A percentile compares a stretch with the other conserved stretches of the same genome.
phyloP scores from a whole-genome alignment of 306 rosid species.

The Acacia crassicarpa region DNA sequence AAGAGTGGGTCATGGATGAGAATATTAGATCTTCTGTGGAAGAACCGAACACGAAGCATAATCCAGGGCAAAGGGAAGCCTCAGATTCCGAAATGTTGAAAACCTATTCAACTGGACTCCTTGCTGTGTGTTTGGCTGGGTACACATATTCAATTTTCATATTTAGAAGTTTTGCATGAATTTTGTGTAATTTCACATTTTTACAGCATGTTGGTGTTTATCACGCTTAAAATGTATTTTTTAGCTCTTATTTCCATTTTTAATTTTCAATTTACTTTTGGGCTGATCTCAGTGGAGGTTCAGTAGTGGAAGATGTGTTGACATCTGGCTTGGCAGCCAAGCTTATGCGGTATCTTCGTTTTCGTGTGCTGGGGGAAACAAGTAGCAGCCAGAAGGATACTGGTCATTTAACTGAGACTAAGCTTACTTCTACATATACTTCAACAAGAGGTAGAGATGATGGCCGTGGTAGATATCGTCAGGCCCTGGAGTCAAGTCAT shows the following conservation, averaged over 20 bases:
- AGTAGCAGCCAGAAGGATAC: slow-evolving; percentile 73
- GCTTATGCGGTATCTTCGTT: slow-evolving; percentile 94
- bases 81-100: slow-evolving; percentile 84
- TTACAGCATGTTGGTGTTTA: neutral
- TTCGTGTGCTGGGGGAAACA: slow-evolving; percentile 83
- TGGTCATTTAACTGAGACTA: slow-evolving; percentile 58
- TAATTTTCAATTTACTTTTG: slow-evolving; percentile 6
- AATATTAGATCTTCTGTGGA: slow-evolving; percentile 42
- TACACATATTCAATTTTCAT: slow-evolving; percentile 33
- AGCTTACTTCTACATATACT: slow-evolving; percentile 53
- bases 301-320: slow-evolving; percentile 89
- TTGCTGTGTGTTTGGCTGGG: slow-evolving; percentile 81
- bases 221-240: slow-evolving; percentile 15
- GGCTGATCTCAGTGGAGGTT: slow-evolving; percentile 61
- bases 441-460: slow-evolving; percentile 73
- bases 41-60: slow-evolving; percentile 62
- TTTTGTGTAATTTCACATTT: neutral
- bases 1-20: slow-evolving; percentile 84
- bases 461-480: slow-evolving; percentile 71
- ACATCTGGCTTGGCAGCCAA: slow-evolving; percentile 89
- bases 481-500: slow-evolving; percentile 66
- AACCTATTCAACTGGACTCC: slow-evolving; percentile 91
- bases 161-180: neutral
- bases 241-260: slow-evolving; percentile 6
- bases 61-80: slow-evolving; percentile 55